phyloP scores from a whole-genome alignment of 169 alveolate genomes.

The Babesia bigemina region DNA sequence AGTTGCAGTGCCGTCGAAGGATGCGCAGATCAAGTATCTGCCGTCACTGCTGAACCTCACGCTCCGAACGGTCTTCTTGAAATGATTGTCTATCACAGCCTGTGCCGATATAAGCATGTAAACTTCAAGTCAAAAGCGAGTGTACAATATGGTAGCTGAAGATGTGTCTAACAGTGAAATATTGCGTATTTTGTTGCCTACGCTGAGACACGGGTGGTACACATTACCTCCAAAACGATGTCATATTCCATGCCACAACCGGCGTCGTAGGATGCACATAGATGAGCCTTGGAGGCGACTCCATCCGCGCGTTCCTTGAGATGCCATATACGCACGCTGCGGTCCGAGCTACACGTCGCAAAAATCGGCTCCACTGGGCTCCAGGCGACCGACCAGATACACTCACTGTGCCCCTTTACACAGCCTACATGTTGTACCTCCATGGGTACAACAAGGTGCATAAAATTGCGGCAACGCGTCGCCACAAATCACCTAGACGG shows the following conservation, averaged over 20 bases:
- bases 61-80: conserved; percentile 74
- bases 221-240: conserved; percentile 42
- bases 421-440: conserved; percentile 51
- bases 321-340: conserved; percentile 93
- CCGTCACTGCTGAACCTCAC: conserved; percentile 75
- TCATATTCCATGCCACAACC: conserved; percentile 49
- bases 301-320: conserved; percentile 3
- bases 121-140: not conserved
- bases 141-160: not conserved
- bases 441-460: conserved; percentile 25
- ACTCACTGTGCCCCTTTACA: conserved; percentile 94
- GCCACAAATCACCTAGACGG: too few species aligned
- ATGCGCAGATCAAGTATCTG: conserved; percentile 72
- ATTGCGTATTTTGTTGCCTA: not conserved
- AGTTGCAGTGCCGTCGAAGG: conserved; percentile 74
- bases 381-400: conserved; percentile 96
- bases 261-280: conserved; percentile 25
- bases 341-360: conserved; percentile 94
- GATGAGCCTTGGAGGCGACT: not conserved
- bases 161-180: not conserved
- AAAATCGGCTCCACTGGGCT: conserved; percentile 92
- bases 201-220: not conserved
- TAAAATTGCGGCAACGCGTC: too few species aligned
- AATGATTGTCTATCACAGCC: conserved; percentile 66
- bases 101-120: conserved; percentile 26